These are phyloP conservation scores for Elongisporangium anandrum DNA, from an alignment of 352 stramenopile genomes.

Conservation along the genomic window DNA sequence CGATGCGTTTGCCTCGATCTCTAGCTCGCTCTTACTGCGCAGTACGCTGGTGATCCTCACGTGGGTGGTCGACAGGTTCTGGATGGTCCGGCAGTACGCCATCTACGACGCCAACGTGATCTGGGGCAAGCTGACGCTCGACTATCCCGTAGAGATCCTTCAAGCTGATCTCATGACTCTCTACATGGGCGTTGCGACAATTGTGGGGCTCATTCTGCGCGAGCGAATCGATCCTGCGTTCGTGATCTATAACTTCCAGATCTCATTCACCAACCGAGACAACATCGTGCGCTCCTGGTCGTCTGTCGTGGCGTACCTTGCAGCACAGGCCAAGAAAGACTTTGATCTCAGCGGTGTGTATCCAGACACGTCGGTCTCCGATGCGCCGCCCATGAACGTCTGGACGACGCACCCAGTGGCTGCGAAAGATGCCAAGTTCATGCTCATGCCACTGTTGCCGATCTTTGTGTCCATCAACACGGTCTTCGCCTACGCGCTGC, in stretches of 20 bases:
- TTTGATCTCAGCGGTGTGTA: neutral
- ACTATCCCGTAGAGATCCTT: neutral
- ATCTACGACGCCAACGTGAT: slow-evolving; percentile 14
- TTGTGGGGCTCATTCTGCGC: slow-evolving; percentile 16
- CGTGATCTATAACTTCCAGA: neutral
- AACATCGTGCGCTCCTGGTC: neutral
- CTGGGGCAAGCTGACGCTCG: neutral
- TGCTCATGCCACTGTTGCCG: neutral
- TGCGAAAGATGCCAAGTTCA: neutral
- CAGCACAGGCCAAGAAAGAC: neutral
- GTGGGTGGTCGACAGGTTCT: slow-evolving; percentile 28
- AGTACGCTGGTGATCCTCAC: slow-evolving; percentile 25
- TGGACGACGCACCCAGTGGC: slow-evolving; percentile 10
- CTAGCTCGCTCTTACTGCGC: slow-evolving; percentile 22
- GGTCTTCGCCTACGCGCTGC: neutral
- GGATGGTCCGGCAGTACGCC: slow-evolving; percentile 11
- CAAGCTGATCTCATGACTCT: slow-evolving; percentile 27
- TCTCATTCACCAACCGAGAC: neutral
- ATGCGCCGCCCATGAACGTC: neutral
- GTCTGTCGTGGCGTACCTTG: too few relatives aligned
- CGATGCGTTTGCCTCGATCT: slow-evolving; percentile 32
- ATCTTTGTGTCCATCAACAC: neutral
- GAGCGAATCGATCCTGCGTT: slow-evolving; percentile 23
- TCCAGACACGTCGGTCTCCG: neutral
- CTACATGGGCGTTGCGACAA: slow-evolving; percentile 19